phyloP scores from a whole-genome alignment of 2,329 filamentous ascomycete genomes.

The Neofusicoccum cordaticola region DNA sequence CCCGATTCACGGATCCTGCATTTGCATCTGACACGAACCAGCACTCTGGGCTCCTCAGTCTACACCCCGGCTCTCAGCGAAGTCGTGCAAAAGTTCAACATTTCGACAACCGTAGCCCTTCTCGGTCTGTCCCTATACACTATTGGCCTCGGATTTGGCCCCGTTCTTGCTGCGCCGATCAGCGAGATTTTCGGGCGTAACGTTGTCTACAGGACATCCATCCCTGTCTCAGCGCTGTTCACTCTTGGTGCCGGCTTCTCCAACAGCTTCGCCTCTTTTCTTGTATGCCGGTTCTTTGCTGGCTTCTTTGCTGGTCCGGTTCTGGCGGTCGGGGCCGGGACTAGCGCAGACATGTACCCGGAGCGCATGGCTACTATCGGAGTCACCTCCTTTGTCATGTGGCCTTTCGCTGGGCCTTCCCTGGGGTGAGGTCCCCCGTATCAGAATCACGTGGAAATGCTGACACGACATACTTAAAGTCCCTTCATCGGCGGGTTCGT shows the following conservation, averaged over 20 bases:
- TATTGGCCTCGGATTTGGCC: slow-evolving; percentile 59
- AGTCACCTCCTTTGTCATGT: slow-evolving; percentile 38
- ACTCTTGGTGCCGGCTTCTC: slow-evolving; percentile 55
- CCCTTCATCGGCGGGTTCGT: slow-evolving; percentile 42
- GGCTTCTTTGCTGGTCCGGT: slow-evolving; percentile 65
- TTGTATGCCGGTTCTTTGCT: slow-evolving; percentile 65
- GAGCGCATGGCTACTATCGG: slow-evolving; percentile 32
- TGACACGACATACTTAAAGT: slow-evolving; percentile 7
- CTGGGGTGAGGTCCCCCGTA: slow-evolving; percentile 27
- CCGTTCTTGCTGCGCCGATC: slow-evolving; percentile 57
- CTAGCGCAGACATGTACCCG: slow-evolving; percentile 39
- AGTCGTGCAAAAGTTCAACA: slow-evolving; percentile 53
- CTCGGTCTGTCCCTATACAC: slow-evolving; percentile 60
- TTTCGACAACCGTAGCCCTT: slow-evolving; percentile 56
- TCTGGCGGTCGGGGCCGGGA: slow-evolving; percentile 43
- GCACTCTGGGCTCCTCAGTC: slow-evolving; percentile 55
- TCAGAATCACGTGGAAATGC: background rate
- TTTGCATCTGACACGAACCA: slow-evolving; percentile 25
- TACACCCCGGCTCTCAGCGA: slow-evolving; percentile 49
- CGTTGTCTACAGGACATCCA: slow-evolving; percentile 49
- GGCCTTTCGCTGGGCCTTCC: slow-evolving; percentile 41
- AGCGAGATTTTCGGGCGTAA: slow-evolving; percentile 58
- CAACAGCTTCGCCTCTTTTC: slow-evolving; percentile 50
- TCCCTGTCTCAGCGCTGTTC: slow-evolving; percentile 54
- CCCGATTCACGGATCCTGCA: background rate